phyloP scores from a whole-genome alignment of 78 protist genomes.

The Speleostelium caveatum region DNA sequence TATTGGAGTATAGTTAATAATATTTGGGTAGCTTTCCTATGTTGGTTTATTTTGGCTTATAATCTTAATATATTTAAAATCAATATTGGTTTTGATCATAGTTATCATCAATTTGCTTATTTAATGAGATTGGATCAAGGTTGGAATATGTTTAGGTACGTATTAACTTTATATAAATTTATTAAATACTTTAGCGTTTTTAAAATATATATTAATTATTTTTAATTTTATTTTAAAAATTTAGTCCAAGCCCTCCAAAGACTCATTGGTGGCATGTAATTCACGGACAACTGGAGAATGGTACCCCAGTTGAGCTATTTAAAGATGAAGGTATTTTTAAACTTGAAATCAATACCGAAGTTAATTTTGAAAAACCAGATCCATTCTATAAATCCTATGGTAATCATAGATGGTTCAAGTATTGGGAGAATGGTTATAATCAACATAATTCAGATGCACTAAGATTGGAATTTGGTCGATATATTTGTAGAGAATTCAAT shows the following conservation, averaged over 20 bases:
- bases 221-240: no score
- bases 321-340: constrained; percentile 18
- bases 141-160: constrained; percentile 78
- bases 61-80: constrained; percentile 16
- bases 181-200: no score
- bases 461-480: constrained; percentile 49
- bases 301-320: constrained; percentile 35
- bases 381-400: constrained; percentile 38
- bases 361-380: constrained; percentile 30
- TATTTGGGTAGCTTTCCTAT: constrained; percentile 19
- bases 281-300: constrained; percentile 40
- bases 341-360: background rate
- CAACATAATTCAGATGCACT: constrained; percentile 2
- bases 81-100: background rate
- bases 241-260: constrained; percentile 44
- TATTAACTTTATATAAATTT: no score
- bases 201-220: no score
- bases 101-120: constrained; percentile 10
- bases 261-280: constrained; percentile 52
- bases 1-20: background rate
- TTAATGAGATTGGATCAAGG: constrained; percentile 54
- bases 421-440: constrained; percentile 59
- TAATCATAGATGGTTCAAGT: constrained; percentile 76
- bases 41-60: constrained; percentile 33
- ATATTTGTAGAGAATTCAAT: constrained; percentile 55